Evolutionary conservation across 495 filamentous ascomycete genomes (phyloP).

Genomic region (Astrothelium macrocarpum): DNA sequence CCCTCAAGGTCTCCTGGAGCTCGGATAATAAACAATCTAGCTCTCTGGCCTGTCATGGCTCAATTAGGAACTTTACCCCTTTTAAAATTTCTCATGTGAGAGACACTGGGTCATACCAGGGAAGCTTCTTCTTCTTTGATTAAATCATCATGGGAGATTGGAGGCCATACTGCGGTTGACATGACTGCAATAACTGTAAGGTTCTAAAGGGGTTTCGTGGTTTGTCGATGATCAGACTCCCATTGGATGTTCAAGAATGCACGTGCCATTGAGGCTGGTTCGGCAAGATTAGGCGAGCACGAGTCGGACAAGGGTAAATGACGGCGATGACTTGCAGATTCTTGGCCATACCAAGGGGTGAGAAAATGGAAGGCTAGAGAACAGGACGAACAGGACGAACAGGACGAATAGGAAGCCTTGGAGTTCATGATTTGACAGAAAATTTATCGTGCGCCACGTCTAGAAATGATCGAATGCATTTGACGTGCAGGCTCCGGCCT

Average conservation of each 20-base stretch:
- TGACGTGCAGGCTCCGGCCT: too few relatives aligned
- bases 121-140: conserved; percentile 57
- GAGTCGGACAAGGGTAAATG: not conserved
- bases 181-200: conserved; percentile 34
- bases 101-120: conserved; percentile 57
- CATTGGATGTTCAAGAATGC: not conserved
- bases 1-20: conserved; percentile 64
- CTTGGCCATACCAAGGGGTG: too few relatives aligned
- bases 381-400: too few relatives aligned
- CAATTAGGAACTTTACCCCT: conserved; percentile 6
- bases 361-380: too few relatives aligned
- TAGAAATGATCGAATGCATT: too few relatives aligned
- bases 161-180: conserved; percentile 71
- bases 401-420: too few relatives aligned
- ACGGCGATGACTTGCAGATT: too few relatives aligned
- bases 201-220: not conserved
- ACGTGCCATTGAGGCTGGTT: not conserved
- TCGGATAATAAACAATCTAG: conserved; percentile 77
- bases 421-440: too few relatives aligned
- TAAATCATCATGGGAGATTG: conserved; percentile 53
- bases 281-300: not conserved
- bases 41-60: conserved; percentile 54
- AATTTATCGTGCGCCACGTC: too few relatives aligned
- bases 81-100: not conserved
- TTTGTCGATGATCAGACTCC: too few relatives aligned